Conservation (phyloP, 2,329 filamentous ascomycete species). For the Diaporthe longicolla region DNA sequence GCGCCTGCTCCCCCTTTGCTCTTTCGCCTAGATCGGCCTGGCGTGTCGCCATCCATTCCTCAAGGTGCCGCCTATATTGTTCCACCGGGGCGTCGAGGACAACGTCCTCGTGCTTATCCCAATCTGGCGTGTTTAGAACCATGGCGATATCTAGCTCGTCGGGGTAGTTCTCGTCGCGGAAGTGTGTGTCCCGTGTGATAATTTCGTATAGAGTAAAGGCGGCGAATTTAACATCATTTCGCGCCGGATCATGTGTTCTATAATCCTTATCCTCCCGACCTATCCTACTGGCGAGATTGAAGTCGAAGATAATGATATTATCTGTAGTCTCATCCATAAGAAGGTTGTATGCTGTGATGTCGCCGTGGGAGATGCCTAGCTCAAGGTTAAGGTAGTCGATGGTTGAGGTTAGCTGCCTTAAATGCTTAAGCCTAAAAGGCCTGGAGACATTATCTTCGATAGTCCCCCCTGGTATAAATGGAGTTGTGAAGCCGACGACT, state of each 20-base stretch:
- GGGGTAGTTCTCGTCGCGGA: slow-evolving; percentile 44
- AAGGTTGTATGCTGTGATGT: slow-evolving; percentile 55
- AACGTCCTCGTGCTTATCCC: slow-evolving; percentile 52
- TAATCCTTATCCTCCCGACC: background rate
- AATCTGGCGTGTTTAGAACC: slow-evolving; percentile 41
- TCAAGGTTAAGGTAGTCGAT: slow-evolving; percentile 55
- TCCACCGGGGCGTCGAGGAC: slow-evolving; percentile 51
- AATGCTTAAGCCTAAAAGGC: slow-evolving; percentile 53
- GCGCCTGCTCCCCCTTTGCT: background rate
- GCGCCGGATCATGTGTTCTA: slow-evolving; percentile 39
- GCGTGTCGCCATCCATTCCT: background rate
- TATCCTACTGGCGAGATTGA: slow-evolving; percentile 49
- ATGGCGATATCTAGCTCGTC: slow-evolving; percentile 47
- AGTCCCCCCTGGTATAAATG: slow-evolving; percentile 53
- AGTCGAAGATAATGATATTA: slow-evolving; percentile 54
- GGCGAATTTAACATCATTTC: slow-evolving; percentile 53
- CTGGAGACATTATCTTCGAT: slow-evolving; percentile 49
- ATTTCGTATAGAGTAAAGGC: slow-evolving; percentile 51
- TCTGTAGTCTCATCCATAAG: slow-evolving; percentile 52
- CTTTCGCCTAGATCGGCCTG: background rate
- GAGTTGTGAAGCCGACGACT: slow-evolving; percentile 46
- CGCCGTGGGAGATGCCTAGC: slow-evolving; percentile 54
- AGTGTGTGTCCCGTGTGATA: slow-evolving; percentile 39
- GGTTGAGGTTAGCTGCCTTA: slow-evolving; percentile 53
- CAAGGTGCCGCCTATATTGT: slow-evolving; percentile 46